These are phyloP conservation scores for Candida qinlingensis DNA, from an alignment of 805 yeast species.

Conservation along the genomic window DNA sequence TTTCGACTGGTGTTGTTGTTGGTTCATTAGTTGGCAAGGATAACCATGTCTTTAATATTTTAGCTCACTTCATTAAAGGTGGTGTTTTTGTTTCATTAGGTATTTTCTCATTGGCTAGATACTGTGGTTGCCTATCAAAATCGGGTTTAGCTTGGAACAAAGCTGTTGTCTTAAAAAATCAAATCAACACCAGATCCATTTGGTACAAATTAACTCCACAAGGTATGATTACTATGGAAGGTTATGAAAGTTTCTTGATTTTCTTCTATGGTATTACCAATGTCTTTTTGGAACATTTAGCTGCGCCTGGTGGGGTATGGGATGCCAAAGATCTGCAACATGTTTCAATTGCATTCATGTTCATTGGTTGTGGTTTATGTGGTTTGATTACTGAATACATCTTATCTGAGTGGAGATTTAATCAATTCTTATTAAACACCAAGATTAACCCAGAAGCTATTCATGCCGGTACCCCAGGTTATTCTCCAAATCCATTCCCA, in stretches of 20 bases:
- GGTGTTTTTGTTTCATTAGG: constrained; percentile 82
- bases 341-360: constrained; percentile 86
- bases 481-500: constrained; percentile 92
- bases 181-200: constrained; percentile 22
- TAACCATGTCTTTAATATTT: constrained; percentile 61
- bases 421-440: constrained; percentile 31
- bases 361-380: constrained; percentile 86
- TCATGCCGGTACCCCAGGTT: constrained; percentile 57
- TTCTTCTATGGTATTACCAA: constrained; percentile 88
- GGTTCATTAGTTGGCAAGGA: constrained; percentile 69
- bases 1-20: constrained; percentile 52
- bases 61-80: constrained; percentile 96
- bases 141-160: constrained; percentile 93
- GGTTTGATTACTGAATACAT: constrained; percentile 79
- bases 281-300: constrained; percentile 85
- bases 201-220: constrained; percentile 29
- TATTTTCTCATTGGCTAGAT: constrained; percentile 73
- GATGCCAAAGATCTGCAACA: constrained; percentile 87
- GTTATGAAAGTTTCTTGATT: constrained; percentile 72
- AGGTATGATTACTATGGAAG: constrained; percentile 73
- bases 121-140: constrained; percentile 71
- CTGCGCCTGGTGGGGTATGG: constrained; percentile 77
- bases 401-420: constrained; percentile 54
- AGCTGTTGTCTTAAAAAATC: constrained; percentile 25
- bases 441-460: constrained; percentile 24